These are phyloP conservation scores for Ogataea pignaliae DNA, from an alignment of 805 yeast species.

Conservation along the genomic window DNA sequence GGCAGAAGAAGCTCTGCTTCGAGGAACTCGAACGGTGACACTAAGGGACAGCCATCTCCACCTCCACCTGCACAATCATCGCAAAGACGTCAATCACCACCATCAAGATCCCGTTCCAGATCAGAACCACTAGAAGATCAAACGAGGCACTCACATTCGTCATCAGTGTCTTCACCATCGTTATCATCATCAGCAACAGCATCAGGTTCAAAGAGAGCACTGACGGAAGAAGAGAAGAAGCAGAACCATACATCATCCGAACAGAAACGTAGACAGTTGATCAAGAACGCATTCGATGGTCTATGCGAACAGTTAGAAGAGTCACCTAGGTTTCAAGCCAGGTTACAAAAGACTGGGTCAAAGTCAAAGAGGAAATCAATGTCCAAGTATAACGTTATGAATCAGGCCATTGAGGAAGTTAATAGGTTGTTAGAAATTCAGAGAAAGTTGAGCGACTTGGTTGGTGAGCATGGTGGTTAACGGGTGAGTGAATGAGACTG, in stretches of 20 bases:
- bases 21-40: neutral
- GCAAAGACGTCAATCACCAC: too few relatives aligned
- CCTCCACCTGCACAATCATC: too few relatives aligned
- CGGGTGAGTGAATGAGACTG: neutral
- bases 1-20: neutral
- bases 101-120: neutral
- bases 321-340: constrained; percentile 10
- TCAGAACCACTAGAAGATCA: neutral
- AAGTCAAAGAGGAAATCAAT: constrained; percentile 21
- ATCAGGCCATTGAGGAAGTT: constrained; percentile 27
- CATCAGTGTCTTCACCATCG: neutral
- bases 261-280: constrained; percentile 34
- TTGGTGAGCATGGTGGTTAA: constrained; percentile 6
- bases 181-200: neutral
- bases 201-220: constrained; percentile 1
- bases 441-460: constrained; percentile 7
- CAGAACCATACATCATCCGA: constrained; percentile 37
- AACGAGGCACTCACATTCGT: neutral
- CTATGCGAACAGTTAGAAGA: constrained; percentile 26
- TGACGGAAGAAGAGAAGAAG: constrained; percentile 33
- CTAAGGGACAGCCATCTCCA: too few relatives aligned
- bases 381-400: constrained; percentile 27
- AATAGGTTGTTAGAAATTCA: constrained; percentile 21
- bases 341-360: constrained; percentile 2
- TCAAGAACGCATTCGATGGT: constrained; percentile 34